Conservation (phyloP, 352 stramenopile genomes). For the Globisporangium carolinianum region DNA sequence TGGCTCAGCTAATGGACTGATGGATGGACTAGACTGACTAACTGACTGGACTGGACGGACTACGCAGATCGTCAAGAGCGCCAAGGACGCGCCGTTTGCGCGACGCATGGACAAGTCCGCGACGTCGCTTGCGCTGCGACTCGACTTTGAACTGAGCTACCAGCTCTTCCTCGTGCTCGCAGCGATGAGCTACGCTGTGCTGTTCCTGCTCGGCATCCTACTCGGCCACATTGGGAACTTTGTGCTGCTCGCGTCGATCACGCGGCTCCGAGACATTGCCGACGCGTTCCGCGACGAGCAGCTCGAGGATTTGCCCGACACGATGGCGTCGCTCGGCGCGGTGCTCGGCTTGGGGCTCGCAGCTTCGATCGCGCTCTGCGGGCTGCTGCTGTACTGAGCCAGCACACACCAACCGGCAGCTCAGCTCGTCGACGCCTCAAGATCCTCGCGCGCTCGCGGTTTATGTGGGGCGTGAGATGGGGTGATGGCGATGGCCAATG, state of each 20-base stretch:
- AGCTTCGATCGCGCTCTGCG: slow-evolving; percentile 48
- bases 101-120: slow-evolving; percentile 36
- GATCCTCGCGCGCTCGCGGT: no score
- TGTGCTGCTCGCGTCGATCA: slow-evolving; percentile 45
- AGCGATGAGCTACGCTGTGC: slow-evolving; percentile 44
- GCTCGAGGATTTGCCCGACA: slow-evolving; percentile 46
- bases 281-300: slow-evolving; percentile 67
- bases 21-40: no score
- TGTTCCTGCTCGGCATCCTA: slow-evolving; percentile 38
- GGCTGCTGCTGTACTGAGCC: slow-evolving; percentile 16
- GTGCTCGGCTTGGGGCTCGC: slow-evolving; percentile 40
- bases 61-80: slow-evolving; percentile 50
- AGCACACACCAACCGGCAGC: not conserved
- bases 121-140: slow-evolving; percentile 42
- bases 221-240: slow-evolving; percentile 67
- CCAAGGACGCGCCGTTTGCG: slow-evolving; percentile 62
- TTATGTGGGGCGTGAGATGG: no score
- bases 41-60: no score
- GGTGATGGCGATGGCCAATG: not conserved
- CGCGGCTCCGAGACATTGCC: slow-evolving; percentile 54
- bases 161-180: slow-evolving; percentile 59
- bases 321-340: slow-evolving; percentile 37
- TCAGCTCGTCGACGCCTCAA: not conserved
- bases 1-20: no score
- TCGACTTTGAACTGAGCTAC: slow-evolving; percentile 58